A percentile compares a stretch with the other conserved stretches of the same genome.
phyloP scores from a whole-genome alignment of 768 basidiomycete species.

The Cantharellus cinnabarinus region DNA sequence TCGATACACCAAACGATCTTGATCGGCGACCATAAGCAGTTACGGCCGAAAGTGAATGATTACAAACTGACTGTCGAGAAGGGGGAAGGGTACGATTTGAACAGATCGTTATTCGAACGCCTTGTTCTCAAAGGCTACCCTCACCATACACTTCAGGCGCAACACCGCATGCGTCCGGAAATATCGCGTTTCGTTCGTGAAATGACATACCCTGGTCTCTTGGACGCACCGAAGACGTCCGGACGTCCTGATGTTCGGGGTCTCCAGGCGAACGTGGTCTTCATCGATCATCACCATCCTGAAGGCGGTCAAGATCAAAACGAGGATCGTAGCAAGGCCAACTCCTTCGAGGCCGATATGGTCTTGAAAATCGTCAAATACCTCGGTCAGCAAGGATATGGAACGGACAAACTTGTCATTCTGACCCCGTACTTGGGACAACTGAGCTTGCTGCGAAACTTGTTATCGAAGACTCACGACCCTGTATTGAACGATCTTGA shows the following conservation, averaged over 20 bases:
- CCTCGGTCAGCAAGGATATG: slow-evolving; percentile 47
- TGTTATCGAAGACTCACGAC: slow-evolving; percentile 27
- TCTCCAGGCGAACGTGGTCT: slow-evolving; percentile 36
- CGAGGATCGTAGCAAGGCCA: slow-evolving; percentile 34
- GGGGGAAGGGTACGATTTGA: slow-evolving; percentile 44
- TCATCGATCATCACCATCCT: slow-evolving; percentile 34
- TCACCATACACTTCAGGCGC: slow-evolving; percentile 31
- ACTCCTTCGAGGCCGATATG: slow-evolving; percentile 36
- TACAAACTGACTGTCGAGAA: slow-evolving; percentile 48
- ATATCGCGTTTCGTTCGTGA: slow-evolving; percentile 40
- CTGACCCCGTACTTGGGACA: slow-evolving; percentile 55
- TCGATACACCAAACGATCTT: slow-evolving; percentile 34
- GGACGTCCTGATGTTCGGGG: slow-evolving; percentile 34
- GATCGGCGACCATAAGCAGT: slow-evolving; percentile 56
- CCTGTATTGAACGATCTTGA: slow-evolving; percentile 46
- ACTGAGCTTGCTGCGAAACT: slow-evolving; percentile 28
- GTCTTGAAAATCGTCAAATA: slow-evolving; percentile 45
- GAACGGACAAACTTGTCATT: slow-evolving; percentile 36
- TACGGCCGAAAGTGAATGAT: slow-evolving; percentile 52
- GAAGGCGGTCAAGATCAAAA: slow-evolving; percentile 32
- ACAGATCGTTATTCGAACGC: slow-evolving; percentile 48
- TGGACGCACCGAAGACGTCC: slow-evolving; percentile 31
- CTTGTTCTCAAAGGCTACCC: slow-evolving; percentile 42
- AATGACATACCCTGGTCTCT: slow-evolving; percentile 44
- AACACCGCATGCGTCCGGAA: slow-evolving; percentile 60